Base-by-base conservation (phyloP, 2,329 filamentous ascomycete genomes). In the Fusarium sp. region DNA sequence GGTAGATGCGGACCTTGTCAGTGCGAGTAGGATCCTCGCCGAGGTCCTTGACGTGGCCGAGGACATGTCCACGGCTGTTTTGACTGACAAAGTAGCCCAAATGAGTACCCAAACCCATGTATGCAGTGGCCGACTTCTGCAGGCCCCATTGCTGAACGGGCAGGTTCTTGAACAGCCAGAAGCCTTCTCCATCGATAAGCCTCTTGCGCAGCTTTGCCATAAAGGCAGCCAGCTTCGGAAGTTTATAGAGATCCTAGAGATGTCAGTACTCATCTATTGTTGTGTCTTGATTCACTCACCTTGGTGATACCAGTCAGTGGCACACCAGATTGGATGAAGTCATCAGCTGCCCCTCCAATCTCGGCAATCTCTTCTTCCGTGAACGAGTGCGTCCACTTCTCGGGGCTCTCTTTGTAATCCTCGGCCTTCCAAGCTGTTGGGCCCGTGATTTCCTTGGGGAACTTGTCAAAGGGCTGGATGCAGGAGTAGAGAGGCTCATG, bases 151-250 rank as follows among this genome's bases (percentile, higher is more conserved):
- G 80, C 35, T 88, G 79, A 1, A 95, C 93, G 1, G 94, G 94
- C 79, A 97, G 91, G 68, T 92, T 92, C 82, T 95, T 96, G 86
- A 97, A 96, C n/a, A 97, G 88, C 73, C 96, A 92, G 84, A 97
- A 97, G 14, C 95, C 95, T 78, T 95, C 95, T 73, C 94, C 94
- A 80, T 97, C 90, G 60, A 97, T 82, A 33, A 86, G 81, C 68
- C 85, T 82, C 8, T 80, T 71, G 24, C 84, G 83, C 4, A 85
- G 77, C 18, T 69, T 52, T 16, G 72, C 58, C 35, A 86, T 81
- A 65, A 16, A 84, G 78, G 14, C 68, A 75, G 22, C 61, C 11
- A 71, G 48, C 1, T 24, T 65, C 18, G 83, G 82, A 3, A 86
- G 82, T 4, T 81, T 78, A 72, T 86, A 86, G 77, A 83, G 82